Conservation (phyloP, 2,329 filamentous ascomycete genomes). For the Aspergillus calidoustus region DNA sequence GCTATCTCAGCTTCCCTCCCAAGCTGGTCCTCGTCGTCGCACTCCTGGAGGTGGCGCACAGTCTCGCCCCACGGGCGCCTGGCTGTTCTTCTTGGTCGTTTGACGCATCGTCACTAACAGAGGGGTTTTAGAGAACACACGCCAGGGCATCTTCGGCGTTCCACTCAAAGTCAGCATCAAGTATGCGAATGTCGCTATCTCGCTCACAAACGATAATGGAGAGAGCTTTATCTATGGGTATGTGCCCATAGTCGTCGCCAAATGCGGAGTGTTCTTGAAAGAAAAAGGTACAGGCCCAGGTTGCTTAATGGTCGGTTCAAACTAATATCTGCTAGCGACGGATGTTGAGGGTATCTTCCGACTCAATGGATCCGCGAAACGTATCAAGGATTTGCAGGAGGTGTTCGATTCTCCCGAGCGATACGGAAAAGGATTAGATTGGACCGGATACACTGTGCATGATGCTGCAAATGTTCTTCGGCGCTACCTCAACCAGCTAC, state of each 20-base stretch:
- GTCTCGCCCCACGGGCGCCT: not conserved
- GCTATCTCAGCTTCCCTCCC: not conserved
- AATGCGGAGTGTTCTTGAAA: conserved; percentile 96
- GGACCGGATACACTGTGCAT: conserved; percentile 97
- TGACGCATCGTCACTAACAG: conserved; percentile 1
- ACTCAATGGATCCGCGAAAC: conserved; percentile 92
- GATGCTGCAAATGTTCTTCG: conserved; percentile 96
- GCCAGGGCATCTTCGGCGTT: conserved; percentile 87
- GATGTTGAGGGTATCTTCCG: conserved; percentile 96
- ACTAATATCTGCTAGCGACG: conserved; percentile 65
- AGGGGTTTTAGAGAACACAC: conserved; percentile 38
- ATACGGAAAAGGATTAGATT: conserved; percentile 95
- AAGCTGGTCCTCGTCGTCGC: not conserved
- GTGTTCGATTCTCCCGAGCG: conserved; percentile 93
- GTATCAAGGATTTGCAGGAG: conserved; percentile 93
- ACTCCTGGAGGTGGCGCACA: not conserved
- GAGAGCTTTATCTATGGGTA: conserved; percentile 98
- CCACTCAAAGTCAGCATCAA: conserved; percentile 92
- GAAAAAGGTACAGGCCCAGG: conserved; percentile 77
- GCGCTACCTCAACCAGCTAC: conserved; percentile 92
- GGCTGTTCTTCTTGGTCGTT: not conserved
- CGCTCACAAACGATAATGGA: conserved; percentile 87
- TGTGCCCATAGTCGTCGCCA: conserved; percentile 96
- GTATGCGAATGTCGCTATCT: conserved; percentile 98
- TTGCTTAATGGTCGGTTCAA: not conserved